Evolutionary conservation across 176 grass and related monocot species (phyloP).

Genomic region (Rhynchospora pubera): DNA sequence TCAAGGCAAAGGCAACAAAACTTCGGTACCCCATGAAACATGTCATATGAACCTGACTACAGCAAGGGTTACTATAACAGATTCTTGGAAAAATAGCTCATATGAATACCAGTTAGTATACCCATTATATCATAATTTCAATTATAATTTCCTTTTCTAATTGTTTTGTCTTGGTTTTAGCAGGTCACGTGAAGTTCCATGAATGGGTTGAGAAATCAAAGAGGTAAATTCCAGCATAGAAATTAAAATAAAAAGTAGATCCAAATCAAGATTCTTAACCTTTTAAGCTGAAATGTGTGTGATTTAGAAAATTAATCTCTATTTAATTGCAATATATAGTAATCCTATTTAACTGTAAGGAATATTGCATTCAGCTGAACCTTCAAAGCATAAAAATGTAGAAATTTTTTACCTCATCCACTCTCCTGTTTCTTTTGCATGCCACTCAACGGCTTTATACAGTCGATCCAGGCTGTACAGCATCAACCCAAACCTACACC

Average conservation of each 20-base stretch:
- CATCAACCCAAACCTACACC: constrained; percentile 57
- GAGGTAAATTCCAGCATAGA: not conserved
- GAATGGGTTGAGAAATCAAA: not conserved
- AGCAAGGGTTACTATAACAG: not conserved
- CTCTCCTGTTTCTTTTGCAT: constrained; percentile 81
- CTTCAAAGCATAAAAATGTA: not conserved
- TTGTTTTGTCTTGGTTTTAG: not conserved
- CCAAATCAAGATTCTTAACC: not conserved
- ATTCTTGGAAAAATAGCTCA: not conserved
- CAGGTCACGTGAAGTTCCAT: not conserved
- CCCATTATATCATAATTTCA: not conserved
- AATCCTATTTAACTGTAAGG: not conserved
- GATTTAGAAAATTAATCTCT: not conserved
- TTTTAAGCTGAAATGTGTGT: not conserved
- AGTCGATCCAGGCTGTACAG: constrained; percentile 75
- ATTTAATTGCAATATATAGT: not conserved
- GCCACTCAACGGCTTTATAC: constrained; percentile 71
- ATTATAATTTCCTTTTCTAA: not conserved
- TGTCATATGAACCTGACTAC: not conserved
- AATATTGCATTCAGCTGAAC: not conserved
- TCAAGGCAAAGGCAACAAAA: not conserved
- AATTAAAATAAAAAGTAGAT: not conserved
- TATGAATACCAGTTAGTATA: not conserved
- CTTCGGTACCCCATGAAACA: not conserved
- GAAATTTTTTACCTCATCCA: constrained; percentile 46